Conservation (phyloP, 345 rosid species). For the Syzygium aqueum region DNA sequence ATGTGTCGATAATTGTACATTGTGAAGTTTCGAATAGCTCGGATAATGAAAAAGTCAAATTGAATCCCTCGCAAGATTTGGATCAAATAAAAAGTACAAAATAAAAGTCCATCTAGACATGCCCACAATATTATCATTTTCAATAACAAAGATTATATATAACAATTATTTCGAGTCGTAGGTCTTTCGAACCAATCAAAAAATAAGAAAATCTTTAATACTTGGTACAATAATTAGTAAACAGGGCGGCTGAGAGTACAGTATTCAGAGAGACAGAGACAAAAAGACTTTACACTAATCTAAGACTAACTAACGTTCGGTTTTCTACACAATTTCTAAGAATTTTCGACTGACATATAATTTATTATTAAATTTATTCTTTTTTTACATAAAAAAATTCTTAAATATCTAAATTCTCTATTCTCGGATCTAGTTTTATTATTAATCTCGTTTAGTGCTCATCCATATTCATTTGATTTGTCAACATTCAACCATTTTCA, state of each 20-base stretch:
- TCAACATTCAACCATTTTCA: neutral
- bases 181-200: neutral
- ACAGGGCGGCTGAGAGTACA: neutral
- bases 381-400: neutral
- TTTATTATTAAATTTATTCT: neutral
- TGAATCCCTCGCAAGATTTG: no score
- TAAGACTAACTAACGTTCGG: neutral
- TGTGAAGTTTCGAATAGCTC: no score
- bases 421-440: neutral
- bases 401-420: neutral
- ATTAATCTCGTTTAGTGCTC: neutral
- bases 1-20: neutral
- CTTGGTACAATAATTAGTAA: no score
- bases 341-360: neutral
- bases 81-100: neutral
- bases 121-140: neutral
- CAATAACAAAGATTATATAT: neutral
- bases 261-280: neutral
- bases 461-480: neutral
- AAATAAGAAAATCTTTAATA: no score
- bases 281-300: neutral
- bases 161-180: neutral
- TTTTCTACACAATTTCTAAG: neutral
- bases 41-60: no score
- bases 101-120: neutral